phyloP scores from a whole-genome alignment of 805 yeast species.

The Aciculoconidium aculeatum region DNA sequence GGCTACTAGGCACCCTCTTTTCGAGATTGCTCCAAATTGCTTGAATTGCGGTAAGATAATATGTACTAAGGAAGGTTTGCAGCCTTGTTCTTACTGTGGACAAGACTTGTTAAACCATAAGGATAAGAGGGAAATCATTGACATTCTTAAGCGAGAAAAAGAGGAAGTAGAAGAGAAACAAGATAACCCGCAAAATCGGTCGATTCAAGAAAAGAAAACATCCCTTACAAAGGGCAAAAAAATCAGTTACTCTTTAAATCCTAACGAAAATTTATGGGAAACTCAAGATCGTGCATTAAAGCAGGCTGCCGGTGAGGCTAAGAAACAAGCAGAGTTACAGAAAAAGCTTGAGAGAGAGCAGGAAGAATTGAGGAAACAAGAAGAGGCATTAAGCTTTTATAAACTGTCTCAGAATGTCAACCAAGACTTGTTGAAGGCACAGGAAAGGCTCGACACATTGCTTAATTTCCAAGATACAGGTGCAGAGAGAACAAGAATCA shows the following conservation, averaged over 20 bases:
- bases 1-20: slow-evolving; percentile 83
- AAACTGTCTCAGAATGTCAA: slow-evolving; percentile 38
- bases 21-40: slow-evolving; percentile 90
- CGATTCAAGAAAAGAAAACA: slow-evolving; percentile 11
- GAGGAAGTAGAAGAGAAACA: slow-evolving; percentile 19
- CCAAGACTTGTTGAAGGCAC: slow-evolving; percentile 62
- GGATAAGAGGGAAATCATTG: slow-evolving; percentile 56
- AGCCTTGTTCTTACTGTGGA: slow-evolving; percentile 85
- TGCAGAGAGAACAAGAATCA: slow-evolving; percentile 84
- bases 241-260: slow-evolving; percentile 47
- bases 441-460: slow-evolving; percentile 64
- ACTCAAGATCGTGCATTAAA: slow-evolving; percentile 64
- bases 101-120: slow-evolving; percentile 52
- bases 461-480: slow-evolving; percentile 80
- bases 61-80: slow-evolving; percentile 83
- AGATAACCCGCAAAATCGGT: slow-evolving; percentile 12
- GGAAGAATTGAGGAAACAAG: slow-evolving; percentile 35
- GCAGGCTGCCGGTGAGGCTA: slow-evolving; percentile 43
- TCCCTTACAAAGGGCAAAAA: slow-evolving; percentile 29
- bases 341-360: slow-evolving; percentile 17
- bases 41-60: slow-evolving; percentile 90
- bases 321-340: slow-evolving; percentile 16
- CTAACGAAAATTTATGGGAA: slow-evolving; percentile 59
- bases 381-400: slow-evolving; percentile 39
- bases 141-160: slow-evolving; percentile 50